These are phyloP conservation scores for Neurospora discreta DNA, from an alignment of 495 filamentous ascomycete genomes.

Conservation along the genomic window DNA sequence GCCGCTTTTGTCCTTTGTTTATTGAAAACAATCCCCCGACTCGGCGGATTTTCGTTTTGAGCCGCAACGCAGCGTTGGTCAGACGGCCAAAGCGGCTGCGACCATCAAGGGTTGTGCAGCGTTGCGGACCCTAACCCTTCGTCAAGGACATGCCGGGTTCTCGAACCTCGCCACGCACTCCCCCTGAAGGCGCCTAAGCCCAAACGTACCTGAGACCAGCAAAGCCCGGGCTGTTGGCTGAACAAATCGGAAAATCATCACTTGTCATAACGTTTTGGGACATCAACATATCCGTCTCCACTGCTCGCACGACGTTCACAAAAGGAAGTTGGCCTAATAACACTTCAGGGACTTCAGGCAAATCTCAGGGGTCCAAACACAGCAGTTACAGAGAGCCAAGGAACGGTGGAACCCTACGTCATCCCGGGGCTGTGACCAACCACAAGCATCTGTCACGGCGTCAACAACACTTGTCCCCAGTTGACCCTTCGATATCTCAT, in stretches of 20 bases:
- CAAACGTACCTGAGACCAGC: not conserved
- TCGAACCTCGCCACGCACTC: not conserved
- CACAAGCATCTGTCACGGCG: not conserved
- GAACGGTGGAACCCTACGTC: not conserved
- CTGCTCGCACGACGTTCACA: not conserved
- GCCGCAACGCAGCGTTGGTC: not conserved
- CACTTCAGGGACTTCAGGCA: not conserved
- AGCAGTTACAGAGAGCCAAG: not conserved
- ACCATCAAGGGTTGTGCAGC: not conserved
- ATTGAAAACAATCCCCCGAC: not conserved
- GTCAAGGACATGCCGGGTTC: not conserved
- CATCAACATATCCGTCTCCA: not conserved
- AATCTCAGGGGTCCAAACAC: not conserved
- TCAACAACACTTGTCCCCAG: not conserved
- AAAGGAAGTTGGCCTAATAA: not conserved
- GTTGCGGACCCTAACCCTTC: not conserved
- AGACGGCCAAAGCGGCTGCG: not conserved
- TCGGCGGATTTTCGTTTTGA: not conserved
- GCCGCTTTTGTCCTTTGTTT: too few relatives aligned
- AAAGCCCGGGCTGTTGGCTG: too few relatives aligned
- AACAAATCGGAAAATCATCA: too few relatives aligned
- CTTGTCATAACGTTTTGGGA: not conserved
- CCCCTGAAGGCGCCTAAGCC: not conserved
- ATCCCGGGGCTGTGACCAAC: not conserved
- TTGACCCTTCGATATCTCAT: too few relatives aligned